These are phyloP conservation scores for Boletus tylopilopsis DNA, from an alignment of 768 basidiomycete species.

Conservation along the genomic window DNA sequence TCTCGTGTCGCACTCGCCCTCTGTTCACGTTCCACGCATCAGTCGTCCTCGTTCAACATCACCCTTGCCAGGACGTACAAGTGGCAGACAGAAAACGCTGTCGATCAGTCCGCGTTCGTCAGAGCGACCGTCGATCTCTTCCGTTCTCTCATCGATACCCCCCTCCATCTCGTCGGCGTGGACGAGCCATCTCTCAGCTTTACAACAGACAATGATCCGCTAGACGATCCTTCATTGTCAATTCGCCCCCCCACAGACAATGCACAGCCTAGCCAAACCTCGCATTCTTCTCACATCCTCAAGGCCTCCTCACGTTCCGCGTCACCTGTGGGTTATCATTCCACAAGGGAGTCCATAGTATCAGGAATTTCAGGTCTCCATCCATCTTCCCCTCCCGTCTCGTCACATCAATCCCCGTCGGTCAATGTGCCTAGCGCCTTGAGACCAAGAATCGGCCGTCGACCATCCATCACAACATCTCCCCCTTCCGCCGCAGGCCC, in stretches of 20 bases:
- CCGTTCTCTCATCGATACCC: conserved; percentile 41
- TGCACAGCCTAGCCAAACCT: conserved; percentile 21
- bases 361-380: conserved; percentile 16
- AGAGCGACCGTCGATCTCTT: conserved; percentile 62
- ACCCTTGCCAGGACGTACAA: conserved; percentile 86
- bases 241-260: conserved; percentile 12
- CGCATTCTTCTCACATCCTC: conserved; percentile 23
- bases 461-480: conserved; percentile 43
- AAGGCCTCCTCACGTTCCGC: conserved; percentile 35
- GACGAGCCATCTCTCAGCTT: conserved; percentile 31
- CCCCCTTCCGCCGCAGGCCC: conserved; percentile 28
- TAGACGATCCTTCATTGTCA: conserved; percentile 1
- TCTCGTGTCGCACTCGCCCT: conserved; percentile 6
- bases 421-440: conserved; percentile 29
- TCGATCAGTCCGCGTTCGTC: conserved; percentile 74
- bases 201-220: conserved; percentile 16
- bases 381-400: conserved; percentile 22
- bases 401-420: conserved; percentile 15
- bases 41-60: conserved; percentile 72
- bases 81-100: conserved; percentile 79
- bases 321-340: conserved; percentile 35
- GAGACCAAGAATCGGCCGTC: conserved; percentile 35
- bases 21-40: conserved; percentile 11
- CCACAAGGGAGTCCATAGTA: conserved; percentile 22
- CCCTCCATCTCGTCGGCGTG: conserved; percentile 59